Base-by-base conservation (phyloP, 805 yeast species). In the Vanderwaltozyma verrucispora region DNA sequence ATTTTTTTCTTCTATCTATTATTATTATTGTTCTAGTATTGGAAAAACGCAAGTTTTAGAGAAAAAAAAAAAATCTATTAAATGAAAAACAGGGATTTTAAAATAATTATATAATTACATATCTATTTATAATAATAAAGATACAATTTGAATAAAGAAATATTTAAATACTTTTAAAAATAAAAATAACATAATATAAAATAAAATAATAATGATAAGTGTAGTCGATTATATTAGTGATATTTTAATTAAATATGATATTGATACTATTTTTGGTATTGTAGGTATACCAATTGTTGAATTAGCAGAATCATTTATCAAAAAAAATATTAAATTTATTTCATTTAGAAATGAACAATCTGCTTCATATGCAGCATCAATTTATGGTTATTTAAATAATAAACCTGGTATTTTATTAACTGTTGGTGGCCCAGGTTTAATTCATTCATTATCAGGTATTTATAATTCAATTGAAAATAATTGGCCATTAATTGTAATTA, bases 251-350 rank as follows among this genome's bases (percentile, higher is more conserved):
- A 30, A 23, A 11, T 35, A 77, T 13, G 80, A 77, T 1, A 73
- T 79, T 16, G 62, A 65, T 21, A 68, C 67, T 11, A 71, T 78
- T 2, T 80, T 80, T 55, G 88, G 87, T 3, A 67, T 80, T 19
- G 87, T 80, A 4, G 88, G 87, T 0, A 80, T 80, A 32, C 88
- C 88, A 1, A 75, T 80, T 9, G 81, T 80, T 12, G 84, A 80
- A 39, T 71, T 64, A 41, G 86, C 85, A 14, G 80, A 79, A 38
- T 73, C 77, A 1, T 62, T 74, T 43, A 71, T 76, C 16, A 59
- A 57, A 8, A 53, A 58, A 13, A 82, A 79, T 1, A 69, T 80
- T 41, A 58, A 62, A 39, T 80, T 80, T 53, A 54, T 79, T 28
- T 52, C 77, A 0, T 79, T 78, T 51, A 62, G 87, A 42, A 80